phyloP scores from a whole-genome alignment of 148 eudicot genomes.

The Rhododendron williamsianum region DNA sequence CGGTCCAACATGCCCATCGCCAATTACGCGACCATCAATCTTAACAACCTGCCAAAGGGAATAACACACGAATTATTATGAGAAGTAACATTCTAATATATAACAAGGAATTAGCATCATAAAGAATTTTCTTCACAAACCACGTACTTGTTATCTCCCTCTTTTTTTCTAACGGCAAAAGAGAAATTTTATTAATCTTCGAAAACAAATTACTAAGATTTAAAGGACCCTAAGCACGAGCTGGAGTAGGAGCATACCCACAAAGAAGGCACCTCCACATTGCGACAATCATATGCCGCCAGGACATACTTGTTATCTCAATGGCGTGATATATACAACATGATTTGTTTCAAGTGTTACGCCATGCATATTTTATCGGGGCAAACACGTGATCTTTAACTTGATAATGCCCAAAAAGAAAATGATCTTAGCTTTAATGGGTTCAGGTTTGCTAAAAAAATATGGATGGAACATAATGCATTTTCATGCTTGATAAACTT shows the following conservation, averaged over 20 bases:
- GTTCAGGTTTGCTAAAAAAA: neutral
- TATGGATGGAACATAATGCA: neutral
- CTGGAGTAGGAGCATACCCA: neutral
- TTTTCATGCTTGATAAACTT: neutral
- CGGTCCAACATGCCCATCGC: conserved; percentile 77
- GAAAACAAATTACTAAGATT: neutral
- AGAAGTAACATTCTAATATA: neutral
- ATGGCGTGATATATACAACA: neutral
- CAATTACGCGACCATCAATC: conserved; percentile 78
- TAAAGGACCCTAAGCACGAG: neutral
- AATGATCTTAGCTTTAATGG: neutral
- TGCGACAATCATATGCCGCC: neutral
- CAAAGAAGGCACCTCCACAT: neutral
- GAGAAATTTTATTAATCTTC: neutral
- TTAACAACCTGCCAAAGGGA: conserved; percentile 49
- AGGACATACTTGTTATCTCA: neutral
- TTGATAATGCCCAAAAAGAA: neutral
- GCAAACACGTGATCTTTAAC: neutral
- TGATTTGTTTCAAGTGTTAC: neutral
- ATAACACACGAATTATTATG: neutral
- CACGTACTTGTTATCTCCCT: neutral
- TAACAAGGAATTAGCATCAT: neutral
- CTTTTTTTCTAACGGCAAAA: neutral
- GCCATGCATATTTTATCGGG: neutral
- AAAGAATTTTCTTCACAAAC: neutral